Evolutionary conservation across 164 flowering plant species (phyloP), one percentile per base, ranked within the genome.

Genomic region (Nymphaea colorata): DNA sequence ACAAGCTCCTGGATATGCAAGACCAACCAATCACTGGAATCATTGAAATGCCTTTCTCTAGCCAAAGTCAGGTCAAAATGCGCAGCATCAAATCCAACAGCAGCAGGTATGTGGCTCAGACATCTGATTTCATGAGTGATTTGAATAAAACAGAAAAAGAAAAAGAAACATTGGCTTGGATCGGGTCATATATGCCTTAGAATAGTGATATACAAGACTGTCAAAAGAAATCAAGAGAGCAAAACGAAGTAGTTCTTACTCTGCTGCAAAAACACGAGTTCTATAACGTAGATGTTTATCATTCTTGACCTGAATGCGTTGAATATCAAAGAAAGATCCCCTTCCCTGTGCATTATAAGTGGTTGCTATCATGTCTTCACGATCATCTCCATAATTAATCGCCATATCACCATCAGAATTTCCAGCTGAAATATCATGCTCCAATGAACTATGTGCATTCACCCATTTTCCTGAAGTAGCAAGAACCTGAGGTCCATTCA

Each of bases 261-360:
- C 99, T 57, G 98, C 97, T 72, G 99, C 98, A 78, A 94, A 94
- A 73, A 84, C 82, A 78, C 96, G 80, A n/a, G 99, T 94, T 41
- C 92, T 83, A 72, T 84, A 91, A 84, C 99, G 83, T 69, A 94
- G 91, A 78, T 85, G 90, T 79, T 73, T 86, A 62, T 86, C 90
- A 63, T 83, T 77, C 66, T 76, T 72, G 45, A 65, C 66, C 44
- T 77, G 74, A 36, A 73, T 67, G 72, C 66, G 68, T 36, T 77
- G 80, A 72, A 79, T 70, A 74, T 81, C 83, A 64, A 43, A 65
- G 8, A 71, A 42, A 60, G 77, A 67, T 64, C 67, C 69, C 1
- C 36, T 25, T 25, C 36, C 36, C 36, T 25, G 36, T 25, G 36
- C 55, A 44, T 69, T 79, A 43, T 69, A 68, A 66, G 83, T 74